These are phyloP conservation scores for Mycena olivaceomarginata DNA, from an alignment of 768 basidiomycete genomes.

Conservation along the genomic window DNA sequence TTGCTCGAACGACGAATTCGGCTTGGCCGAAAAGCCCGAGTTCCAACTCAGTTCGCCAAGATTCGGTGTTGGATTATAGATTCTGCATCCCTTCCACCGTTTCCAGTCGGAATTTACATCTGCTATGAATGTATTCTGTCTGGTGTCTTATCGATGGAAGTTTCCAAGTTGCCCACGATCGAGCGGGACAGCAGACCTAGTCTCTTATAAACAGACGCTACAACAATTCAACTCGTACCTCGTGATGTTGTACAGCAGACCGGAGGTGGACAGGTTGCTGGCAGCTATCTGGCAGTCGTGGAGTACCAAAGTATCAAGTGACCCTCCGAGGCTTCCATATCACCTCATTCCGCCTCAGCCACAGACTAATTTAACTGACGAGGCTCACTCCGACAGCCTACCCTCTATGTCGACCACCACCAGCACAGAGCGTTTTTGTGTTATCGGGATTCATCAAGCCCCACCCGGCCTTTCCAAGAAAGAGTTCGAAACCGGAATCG, in stretches of 20 bases:
- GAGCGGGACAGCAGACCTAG: neutral
- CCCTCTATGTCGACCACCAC: constrained; percentile 13
- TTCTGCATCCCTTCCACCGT: constrained; percentile 5
- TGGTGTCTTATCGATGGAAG: neutral
- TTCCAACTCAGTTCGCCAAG: neutral
- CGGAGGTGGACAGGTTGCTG: constrained; percentile 8
- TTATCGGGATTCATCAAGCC: constrained; percentile 16
- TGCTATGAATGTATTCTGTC: too few species aligned
- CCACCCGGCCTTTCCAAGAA: constrained; percentile 18
- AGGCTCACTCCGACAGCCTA: constrained; percentile 12
- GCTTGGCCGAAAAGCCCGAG: neutral
- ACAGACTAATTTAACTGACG: constrained; percentile 12
- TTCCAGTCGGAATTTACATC: too few species aligned
- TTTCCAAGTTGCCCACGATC: constrained; percentile 3
- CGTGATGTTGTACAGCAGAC: too few species aligned
- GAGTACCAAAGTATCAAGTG: constrained; percentile 20
- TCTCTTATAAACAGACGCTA: too few species aligned
- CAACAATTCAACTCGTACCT: too few species aligned
- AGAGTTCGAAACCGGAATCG: constrained; percentile 14
- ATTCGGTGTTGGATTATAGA: constrained; percentile 6
- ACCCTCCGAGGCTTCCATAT: neutral
- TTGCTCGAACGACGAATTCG: neutral
- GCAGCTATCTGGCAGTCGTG: constrained; percentile 10
- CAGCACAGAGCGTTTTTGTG: constrained; percentile 20
- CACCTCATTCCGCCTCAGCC: constrained; percentile 9